Evolutionary conservation across 805 yeast species (phyloP), one percentile per base, ranked within the genome.

Genomic region (Barnettozyma vustinii): DNA sequence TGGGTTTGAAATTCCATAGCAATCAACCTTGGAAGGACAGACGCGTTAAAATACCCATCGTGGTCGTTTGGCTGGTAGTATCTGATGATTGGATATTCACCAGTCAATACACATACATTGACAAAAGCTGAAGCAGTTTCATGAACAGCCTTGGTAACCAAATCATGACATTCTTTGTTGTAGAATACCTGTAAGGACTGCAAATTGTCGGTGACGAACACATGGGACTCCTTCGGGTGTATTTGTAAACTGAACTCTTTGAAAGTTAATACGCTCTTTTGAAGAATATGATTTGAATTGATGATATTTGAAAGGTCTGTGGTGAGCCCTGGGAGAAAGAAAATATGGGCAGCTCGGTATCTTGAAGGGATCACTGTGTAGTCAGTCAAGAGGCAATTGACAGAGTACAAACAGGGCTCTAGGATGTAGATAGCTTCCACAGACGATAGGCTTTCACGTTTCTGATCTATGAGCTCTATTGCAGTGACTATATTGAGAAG

Each of bases 11-110:
- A 83, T 49, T 75, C 79, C 26, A 68, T 70, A 1, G 97, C 96
- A 42, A 92, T 73, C 65, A 84, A 70, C 57, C 76, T 79, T 2
- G 94, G 85, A 25, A 86, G 68, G 26, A 78, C 65, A 4, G 82
- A 69, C 0, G 90, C 83, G 23, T 75, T 74, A 55, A 79, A 75
- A 27, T 69, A 63, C 9, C 74, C 71, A 36, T 78, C 69, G 58
- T 61, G 63, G 16, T 75, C 70, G 39, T 76, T 76, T 5, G 83
- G 76, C 9, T 79, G 72, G 60, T 81, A 83, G 66, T 80, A 87
- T 56, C 99, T 74, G 19, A 94, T 79, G 40, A 85, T 77, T 2
- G 99, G 99, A 57, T 85, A 87, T 60, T 91, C 97, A 13, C 95
- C 95, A 1, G 94, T 81, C 9, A 85, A 61, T 8, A 86, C 78